Base-by-base conservation (phyloP, 768 basidiomycete genomes). In the Leccinum pellstonianum region DNA sequence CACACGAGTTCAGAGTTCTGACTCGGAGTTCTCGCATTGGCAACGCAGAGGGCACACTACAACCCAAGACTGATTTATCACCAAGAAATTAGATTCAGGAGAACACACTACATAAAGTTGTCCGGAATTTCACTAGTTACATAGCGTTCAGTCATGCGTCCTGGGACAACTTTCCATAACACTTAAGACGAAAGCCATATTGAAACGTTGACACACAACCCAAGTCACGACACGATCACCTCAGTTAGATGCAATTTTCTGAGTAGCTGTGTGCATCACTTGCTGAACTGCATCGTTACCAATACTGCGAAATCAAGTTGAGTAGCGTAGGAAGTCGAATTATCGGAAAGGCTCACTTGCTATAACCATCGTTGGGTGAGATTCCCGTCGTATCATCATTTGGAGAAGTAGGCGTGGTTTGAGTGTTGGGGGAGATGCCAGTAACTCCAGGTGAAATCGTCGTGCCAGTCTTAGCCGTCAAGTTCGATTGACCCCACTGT, bases 311-410 rank as follows among this genome's bases (percentile, higher is more conserved):
- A 67, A 67, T 29, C 38, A 58, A 48, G 41, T 17, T 67, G 21
- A 63, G 58, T 46, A 29, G 21, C 52, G 35, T 12, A 23, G 6
- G 43, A 54, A 6, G 11, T 25, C n/a, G 37, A 5, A 21, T 55
- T n/a, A 52, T 14, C 37, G 41, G 23, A 55, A 61, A 58, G 52
- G 21, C 75, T 43, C 46, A 75, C 73, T 54, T 75, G 38, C 77
- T 76, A 66, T 88, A 88, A 68, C 87, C 87, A 71, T 88, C 87
- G 57, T 86, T 84, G 27, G 87, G 87, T 3, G 85, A 84, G n/a
- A 76, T 55, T 7, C 83, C 84, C 5, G 80, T 80, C 19, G 72
- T 70, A 46, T 71, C 71, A 15, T 66, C 65, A 27, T 58, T 72
- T 6, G 70, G 60, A 35, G 73, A 72, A 25, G 68, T 63, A 7